phyloP scores from a whole-genome alignment of 352 stramenopile genomes.

The Phytophthora uliginosa region DNA sequence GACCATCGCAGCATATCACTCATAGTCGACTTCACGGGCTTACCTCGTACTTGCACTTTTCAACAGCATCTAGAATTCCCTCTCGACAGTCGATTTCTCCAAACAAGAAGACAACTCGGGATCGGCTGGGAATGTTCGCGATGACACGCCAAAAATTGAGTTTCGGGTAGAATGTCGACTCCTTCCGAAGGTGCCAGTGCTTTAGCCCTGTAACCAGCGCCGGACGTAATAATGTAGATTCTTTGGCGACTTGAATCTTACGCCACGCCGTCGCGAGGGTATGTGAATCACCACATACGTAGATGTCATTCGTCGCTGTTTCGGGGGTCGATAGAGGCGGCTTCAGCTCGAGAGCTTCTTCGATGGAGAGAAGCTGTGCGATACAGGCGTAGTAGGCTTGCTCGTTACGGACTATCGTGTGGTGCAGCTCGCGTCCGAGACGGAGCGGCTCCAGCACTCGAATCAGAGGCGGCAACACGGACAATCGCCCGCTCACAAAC shows the following conservation, averaged over 20 bases:
- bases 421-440: constrained; percentile 67
- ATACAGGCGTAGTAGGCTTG: constrained; percentile 92
- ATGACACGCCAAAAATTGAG: constrained; percentile 89
- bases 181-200: constrained; percentile 92
- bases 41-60: constrained; percentile 91
- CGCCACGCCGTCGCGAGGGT: constrained; percentile 92
- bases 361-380: constrained; percentile 79
- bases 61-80: constrained; percentile 90
- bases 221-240: constrained; percentile 51
- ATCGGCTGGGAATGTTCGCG: constrained; percentile 54
- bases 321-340: background rate
- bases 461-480: constrained; percentile 61
- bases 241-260: constrained; percentile 40
- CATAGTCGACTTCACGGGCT: background rate
- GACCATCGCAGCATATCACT: background rate
- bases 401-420: constrained; percentile 88
- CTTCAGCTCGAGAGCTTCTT: constrained; percentile 18
- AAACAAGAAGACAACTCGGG: constrained; percentile 93
- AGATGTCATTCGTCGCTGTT: constrained; percentile 48
- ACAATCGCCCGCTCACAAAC: constrained; percentile 75
- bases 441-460: constrained; percentile 75
- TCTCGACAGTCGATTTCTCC: constrained; percentile 98
- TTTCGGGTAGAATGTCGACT: constrained; percentile 94
- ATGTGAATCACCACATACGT: constrained; percentile 95
- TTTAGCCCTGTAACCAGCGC: constrained; percentile 95